Base-by-base conservation (phyloP, 2,329 filamentous ascomycete species). In the Monilinia aucupariae region DNA sequence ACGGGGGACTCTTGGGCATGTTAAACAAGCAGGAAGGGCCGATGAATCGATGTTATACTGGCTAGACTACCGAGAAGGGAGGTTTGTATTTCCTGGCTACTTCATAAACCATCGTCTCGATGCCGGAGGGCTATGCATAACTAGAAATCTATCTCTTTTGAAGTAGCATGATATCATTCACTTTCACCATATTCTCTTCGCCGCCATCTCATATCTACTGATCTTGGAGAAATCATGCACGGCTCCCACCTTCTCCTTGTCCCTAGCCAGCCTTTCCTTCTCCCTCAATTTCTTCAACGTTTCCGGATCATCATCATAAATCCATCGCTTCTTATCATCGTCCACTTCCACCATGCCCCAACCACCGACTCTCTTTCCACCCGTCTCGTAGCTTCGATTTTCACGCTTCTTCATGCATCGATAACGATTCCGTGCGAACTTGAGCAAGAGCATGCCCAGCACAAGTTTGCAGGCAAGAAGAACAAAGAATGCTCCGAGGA, bases 121-220 rank as follows among this genome's bases (percentile, higher is more conserved):
- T 45, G 37, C 25, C 25, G 4, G n/a, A 8, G 13, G 37, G 8
- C 4, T 43, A 13, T 5, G 7, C 0, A 3, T 4, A 22, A 52
- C 45, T 32, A 10, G 25, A 54, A 20, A 6, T 32, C 27, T 15
- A 60, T 43, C 45, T 9, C 9, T 34, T 0, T 25, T 7, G 25
- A 47, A 47, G 27, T 27, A 43, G 8, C 7, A 25, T 53, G n/a
- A 37, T 5, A 39, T 15, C 37, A 39, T 25, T 20, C 5, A 20
- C 4, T 10, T 27, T 60, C 17, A 97, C 94, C 94, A 99, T 70
- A 99, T 99, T 74, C 94, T 83, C 81, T 97, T 97, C 0, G 91
- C 91, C 70, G 92, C 88, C 94, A 97, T 97, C 73, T 92, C 91
- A 78, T 97, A 99, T 70, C 94, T 82, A 69, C 81, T 85, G 66